Percentiles rank a stretch among this genome's conserved stretches.
phyloP scores from a whole-genome alignment of 129 eudicot genomes.

The Oenanthe sinensis region DNA sequence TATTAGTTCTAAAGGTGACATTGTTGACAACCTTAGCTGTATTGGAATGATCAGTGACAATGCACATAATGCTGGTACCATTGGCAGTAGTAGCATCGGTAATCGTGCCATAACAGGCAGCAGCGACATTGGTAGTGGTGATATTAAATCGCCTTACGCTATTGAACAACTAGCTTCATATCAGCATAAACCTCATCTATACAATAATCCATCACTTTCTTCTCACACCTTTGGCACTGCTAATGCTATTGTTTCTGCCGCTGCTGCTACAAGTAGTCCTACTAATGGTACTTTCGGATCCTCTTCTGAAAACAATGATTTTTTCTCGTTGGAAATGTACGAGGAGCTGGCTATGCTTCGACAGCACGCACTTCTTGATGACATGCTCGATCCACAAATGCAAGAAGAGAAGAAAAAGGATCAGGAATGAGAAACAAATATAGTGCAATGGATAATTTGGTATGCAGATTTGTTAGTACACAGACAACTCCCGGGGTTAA shows the following conservation, averaged over 20 bases:
- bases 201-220: conserved; percentile 23
- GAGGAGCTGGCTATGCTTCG: conserved; percentile 26
- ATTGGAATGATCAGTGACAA: not conserved
- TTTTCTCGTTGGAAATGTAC: conserved; percentile 31
- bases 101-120: not conserved
- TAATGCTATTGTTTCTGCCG: not conserved
- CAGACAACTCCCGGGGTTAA: not conserved
- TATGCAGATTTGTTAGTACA: not conserved
- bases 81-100: not conserved
- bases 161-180: conserved; percentile 29
- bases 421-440: not conserved
- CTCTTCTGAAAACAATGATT: conserved; percentile 22
- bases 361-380: conserved; percentile 83
- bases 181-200: conserved; percentile 29
- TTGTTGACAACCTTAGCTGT: not conserved
- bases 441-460: not conserved
- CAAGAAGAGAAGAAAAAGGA: conserved; percentile 45
- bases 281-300: conserved; percentile 19
- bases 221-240: conserved; percentile 23
- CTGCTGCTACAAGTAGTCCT: not conserved
- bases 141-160: conserved; percentile 22
- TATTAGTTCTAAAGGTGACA: not conserved
- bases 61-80: not conserved
- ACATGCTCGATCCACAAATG: conserved; percentile 50
- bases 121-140: not conserved